Percentiles rank a stretch among this genome's conserved stretches.
These are phyloP conservation scores for Brassica balearica DNA, from an alignment of 441 rosid species.

Conservation along the genomic window DNA sequence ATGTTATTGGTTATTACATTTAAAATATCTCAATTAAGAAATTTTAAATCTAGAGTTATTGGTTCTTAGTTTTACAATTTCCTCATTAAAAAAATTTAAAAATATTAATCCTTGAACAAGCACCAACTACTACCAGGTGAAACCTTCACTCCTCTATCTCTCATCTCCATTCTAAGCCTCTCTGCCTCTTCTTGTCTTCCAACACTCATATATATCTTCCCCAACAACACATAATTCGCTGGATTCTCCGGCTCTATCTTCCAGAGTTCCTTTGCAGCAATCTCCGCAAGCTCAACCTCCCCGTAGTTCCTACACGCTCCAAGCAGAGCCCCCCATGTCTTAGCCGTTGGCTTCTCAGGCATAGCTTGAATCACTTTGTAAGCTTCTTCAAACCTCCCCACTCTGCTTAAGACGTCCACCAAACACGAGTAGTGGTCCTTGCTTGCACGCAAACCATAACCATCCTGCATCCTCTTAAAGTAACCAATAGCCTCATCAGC, in stretches of 20 bases:
- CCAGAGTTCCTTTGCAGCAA: conserved; percentile 57
- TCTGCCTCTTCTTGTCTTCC: conserved; percentile 73
- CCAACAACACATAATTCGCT: conserved; percentile 61
- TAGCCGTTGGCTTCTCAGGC: conserved; percentile 63
- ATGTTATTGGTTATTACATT: too few relatives aligned
- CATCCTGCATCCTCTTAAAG: conserved; percentile 52
- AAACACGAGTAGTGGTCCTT: conserved; percentile 71
- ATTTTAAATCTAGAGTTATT: too few relatives aligned
- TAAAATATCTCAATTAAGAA: too few relatives aligned
- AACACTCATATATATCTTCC: conserved; percentile 57
- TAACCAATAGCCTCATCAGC: conserved; percentile 60
- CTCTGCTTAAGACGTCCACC: conserved; percentile 68
- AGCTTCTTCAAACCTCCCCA: conserved; percentile 65
- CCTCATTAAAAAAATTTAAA: too few relatives aligned
- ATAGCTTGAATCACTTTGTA: conserved; percentile 57
- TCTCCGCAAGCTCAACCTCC: conserved; percentile 66
- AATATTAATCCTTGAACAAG: conserved; percentile 34
- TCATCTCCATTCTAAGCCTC: conserved; percentile 64
- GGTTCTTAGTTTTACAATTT: too few relatives aligned
- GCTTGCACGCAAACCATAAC: conserved; percentile 54
- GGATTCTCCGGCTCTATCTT: conserved; percentile 71
- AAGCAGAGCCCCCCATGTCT: conserved; percentile 75
- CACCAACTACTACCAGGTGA: conserved; percentile 73
- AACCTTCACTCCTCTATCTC: conserved; percentile 56
- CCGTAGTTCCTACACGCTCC: conserved; percentile 71